These are phyloP conservation scores for Fusarium praegraminearum DNA, from an alignment of 2,329 filamentous ascomycete species.

Conservation along the genomic window DNA sequence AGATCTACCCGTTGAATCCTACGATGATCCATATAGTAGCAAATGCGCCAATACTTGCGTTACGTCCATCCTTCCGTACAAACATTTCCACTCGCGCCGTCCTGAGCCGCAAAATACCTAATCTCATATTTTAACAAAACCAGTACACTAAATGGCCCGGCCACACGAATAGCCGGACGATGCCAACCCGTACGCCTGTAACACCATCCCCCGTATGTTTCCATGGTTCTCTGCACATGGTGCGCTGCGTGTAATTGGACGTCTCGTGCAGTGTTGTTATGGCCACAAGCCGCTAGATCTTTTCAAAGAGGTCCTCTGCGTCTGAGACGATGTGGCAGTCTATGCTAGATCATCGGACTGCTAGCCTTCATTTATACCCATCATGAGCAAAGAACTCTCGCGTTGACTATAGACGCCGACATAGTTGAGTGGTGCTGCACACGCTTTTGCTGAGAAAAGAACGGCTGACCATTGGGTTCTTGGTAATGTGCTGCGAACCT, in stretches of 20 bases:
- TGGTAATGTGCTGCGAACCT: constrained; percentile 33
- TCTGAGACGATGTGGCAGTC: constrained; percentile 34
- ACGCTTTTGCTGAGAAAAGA: constrained; percentile 24
- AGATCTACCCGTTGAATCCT: neutral
- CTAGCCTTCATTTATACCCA: constrained; percentile 33
- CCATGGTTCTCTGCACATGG: constrained; percentile 39
- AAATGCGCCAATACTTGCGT: constrained; percentile 5
- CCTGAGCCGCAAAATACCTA: constrained; percentile 4
- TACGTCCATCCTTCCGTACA: constrained; percentile 10
- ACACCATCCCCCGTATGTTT: neutral
- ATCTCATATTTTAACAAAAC: neutral
- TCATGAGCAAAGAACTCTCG: constrained; percentile 7
- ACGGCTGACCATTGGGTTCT: neutral
- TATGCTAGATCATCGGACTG: constrained; percentile 42
- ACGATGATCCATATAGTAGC: neutral
- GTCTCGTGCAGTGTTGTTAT: constrained; percentile 41
- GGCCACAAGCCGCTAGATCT: constrained; percentile 40
- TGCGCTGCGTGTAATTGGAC: constrained; percentile 42
- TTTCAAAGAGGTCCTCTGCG: constrained; percentile 30
- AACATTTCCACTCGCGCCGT: constrained; percentile 13
- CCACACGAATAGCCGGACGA: neutral
- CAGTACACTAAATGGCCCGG: constrained; percentile 4
- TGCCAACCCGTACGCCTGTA: neutral
- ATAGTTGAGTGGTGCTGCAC: constrained; percentile 19
- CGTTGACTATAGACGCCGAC: constrained; percentile 4